phyloP scores from a whole-genome alignment of 768 basidiomycete genomes.

The Lentinula detonsa region DNA sequence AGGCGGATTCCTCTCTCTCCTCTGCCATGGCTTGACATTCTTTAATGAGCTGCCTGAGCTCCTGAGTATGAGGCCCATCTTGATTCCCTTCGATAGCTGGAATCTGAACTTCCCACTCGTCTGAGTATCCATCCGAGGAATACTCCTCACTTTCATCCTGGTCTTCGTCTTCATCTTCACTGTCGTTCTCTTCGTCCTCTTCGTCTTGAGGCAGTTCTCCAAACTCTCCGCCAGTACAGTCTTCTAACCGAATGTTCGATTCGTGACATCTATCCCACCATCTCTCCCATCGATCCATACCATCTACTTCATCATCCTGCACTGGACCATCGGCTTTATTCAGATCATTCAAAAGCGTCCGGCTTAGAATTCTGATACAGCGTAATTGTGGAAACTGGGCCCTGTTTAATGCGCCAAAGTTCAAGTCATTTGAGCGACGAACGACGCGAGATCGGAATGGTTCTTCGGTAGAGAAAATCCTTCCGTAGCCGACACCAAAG shows the following conservation, averaged over 20 bases:
- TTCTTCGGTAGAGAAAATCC: conserved; percentile 32
- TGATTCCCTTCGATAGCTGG: conserved; percentile 24
- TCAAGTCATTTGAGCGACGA: conserved; percentile 59
- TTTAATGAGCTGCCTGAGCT: conserved; percentile 1
- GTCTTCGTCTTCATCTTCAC: conserved; percentile 9
- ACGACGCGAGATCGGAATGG: conserved; percentile 39
- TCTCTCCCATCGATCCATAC: conserved; percentile 52
- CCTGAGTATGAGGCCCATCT: conserved; percentile 18
- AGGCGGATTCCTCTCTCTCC: conserved; percentile 3
- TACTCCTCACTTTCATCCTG: conserved; percentile 22
- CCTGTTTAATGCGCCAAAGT: conserved; percentile 48
- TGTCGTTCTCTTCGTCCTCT: conserved; percentile 15
- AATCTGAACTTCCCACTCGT: conserved; percentile 16
- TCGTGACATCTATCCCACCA: conserved; percentile 56
- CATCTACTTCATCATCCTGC: conserved; percentile 20
- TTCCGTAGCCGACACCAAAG: conserved; percentile 58
- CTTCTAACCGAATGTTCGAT: conserved; percentile 58
- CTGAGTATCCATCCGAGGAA: conserved; percentile 22
- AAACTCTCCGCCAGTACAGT: conserved; percentile 64
- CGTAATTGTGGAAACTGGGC: conserved; percentile 56
- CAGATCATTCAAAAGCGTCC: conserved; percentile 48
- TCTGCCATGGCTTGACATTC: conserved; percentile 7
- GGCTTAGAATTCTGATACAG: conserved; percentile 53
- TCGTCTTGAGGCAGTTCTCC: conserved; percentile 43
- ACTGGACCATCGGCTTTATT: conserved; percentile 48